Evolutionary conservation across 345 rosid genomes (phyloP).

Genomic region (Murraya paniculata): DNA sequence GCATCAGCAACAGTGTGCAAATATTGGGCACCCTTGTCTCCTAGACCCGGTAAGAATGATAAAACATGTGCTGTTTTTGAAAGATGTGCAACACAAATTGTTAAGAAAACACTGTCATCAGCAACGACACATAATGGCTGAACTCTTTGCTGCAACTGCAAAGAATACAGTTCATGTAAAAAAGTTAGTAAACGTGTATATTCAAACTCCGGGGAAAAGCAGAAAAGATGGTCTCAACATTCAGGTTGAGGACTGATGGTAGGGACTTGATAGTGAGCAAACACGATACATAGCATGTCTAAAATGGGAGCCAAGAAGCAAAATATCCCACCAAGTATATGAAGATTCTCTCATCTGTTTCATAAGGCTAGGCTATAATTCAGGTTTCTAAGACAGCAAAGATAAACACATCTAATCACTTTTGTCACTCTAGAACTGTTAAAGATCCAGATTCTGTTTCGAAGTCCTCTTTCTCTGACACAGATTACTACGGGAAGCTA

Average conservation of each 20-base stretch:
- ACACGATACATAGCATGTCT: neutral
- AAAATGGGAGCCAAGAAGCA: neutral
- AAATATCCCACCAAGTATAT: neutral
- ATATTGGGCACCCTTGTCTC: conserved; percentile 55
- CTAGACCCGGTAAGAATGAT: conserved; percentile 72
- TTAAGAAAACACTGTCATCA: conserved; percentile 80
- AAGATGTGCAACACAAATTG: conserved; percentile 53
- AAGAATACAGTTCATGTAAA: conserved; percentile 7
- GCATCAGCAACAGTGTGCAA: conserved; percentile 59
- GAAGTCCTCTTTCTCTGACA: neutral
- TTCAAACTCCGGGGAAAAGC: neutral
- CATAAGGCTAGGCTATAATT: neutral
- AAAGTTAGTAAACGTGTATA: neutral
- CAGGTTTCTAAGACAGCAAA: neutral
- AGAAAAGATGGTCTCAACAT: neutral
- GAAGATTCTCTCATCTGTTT: neutral
- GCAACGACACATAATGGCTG: conserved; percentile 58
- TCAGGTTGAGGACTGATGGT: neutral
- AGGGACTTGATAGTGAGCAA: neutral
- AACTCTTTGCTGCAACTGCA: conserved; percentile 65
- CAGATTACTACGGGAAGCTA: neutral
- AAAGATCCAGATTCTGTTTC: neutral
- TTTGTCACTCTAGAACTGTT: neutral
- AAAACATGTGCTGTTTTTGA: conserved; percentile 50
- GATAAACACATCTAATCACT: neutral